A percentile compares a stretch with the other conserved stretches of the same genome.
Conservation (phyloP, 139 green algal species). For the Chlamydomonas schloesseri region DNA sequence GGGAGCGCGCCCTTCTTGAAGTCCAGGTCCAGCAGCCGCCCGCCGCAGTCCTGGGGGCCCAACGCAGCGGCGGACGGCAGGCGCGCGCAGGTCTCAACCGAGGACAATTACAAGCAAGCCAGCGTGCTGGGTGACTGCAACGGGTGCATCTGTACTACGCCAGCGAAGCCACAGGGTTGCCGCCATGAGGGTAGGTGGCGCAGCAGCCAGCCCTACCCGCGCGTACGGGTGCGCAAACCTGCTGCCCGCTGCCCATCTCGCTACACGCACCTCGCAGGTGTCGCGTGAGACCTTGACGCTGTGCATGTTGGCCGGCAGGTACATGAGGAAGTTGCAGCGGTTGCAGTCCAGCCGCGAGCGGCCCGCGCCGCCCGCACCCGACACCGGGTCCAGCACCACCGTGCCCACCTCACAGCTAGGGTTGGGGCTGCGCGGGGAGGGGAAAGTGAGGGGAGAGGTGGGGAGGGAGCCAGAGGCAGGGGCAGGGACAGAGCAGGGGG, state of each 20-base stretch:
- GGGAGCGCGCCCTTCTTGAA: conserved; percentile 70
- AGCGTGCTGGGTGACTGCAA: too few species aligned
- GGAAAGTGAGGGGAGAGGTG: too few species aligned
- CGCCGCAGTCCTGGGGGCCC: conserved; percentile 51
- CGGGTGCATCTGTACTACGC: too few species aligned
- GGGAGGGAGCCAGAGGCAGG: not conserved
- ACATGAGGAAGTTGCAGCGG: conserved; percentile 87
- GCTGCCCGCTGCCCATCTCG: too few species aligned
- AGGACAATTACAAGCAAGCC: too few species aligned
- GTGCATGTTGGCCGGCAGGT: conserved; percentile 81
- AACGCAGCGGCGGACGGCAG: too few species aligned
- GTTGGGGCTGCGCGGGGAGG: conserved; percentile 61
- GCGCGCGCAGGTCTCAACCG: too few species aligned
- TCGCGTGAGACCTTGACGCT: conserved; percentile 64
- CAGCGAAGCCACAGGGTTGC: too few species aligned
- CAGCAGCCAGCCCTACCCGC: too few species aligned
- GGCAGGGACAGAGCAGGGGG: too few species aligned
- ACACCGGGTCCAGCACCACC: conserved; percentile 88
- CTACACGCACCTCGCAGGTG: conserved; percentile 69
- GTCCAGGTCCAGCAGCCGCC: conserved; percentile 65
- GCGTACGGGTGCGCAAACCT: too few species aligned
- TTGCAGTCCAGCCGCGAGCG: conserved; percentile 90
- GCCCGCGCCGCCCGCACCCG: conserved; percentile 49
- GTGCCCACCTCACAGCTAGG: conserved; percentile 47
- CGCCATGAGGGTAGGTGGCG: too few species aligned